Base-by-base conservation (phyloP, 768 basidiomycete species). In the Glaciozyma antarctica region DNA sequence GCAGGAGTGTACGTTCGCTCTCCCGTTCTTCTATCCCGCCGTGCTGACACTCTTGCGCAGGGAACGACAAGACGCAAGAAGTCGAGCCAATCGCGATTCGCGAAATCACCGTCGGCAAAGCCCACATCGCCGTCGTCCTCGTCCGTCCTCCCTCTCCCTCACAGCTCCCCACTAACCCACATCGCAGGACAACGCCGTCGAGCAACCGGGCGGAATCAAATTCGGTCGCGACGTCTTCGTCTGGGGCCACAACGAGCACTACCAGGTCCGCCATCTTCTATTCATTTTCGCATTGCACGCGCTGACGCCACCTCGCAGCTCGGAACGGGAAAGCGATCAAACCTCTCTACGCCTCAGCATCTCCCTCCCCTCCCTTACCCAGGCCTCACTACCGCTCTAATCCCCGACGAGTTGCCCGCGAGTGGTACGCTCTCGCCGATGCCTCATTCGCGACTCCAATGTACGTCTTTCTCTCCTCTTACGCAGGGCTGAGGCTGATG, bases 1-100 rank as follows among this genome's bases (percentile, higher is more conserved):
- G 30, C 77, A 81, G n/a, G 90, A 93, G 81, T 94, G 89, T 90
- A 73, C 78, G 87, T 64, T 45, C 6, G 3, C 28, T 16, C 45
- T 45, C 58, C 22, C 28, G 2, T 21, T 5, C 41, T 22, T 24
- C 4, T 32, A 4, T 32, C 9, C 32, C 9, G 9, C 19, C 41
- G 1, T 8, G 17, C 49, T 34, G 32, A n/a, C 44, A 26, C 60
- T 41, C 4, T n/a, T 15, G 32, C 19, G 4, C 52, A 73, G 71
- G 69, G 69, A 62, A 60, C 60, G 73, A 67, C 55, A 41, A 30
- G n/a, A 34, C 28, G 15, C 62, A 62, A 24, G 49, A 26, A 43
- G 58, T 62, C 56, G 62, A 62, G 60, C 45, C 66, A 1, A 71
- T 75, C 44, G 51, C 58, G 4, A 71, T 75, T 22, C 61, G 68